Evolutionary conservation across 805 yeast genomes (phyloP), one percentile per base, ranked within the genome.

Genomic region (Ogataea zsoltii): DNA sequence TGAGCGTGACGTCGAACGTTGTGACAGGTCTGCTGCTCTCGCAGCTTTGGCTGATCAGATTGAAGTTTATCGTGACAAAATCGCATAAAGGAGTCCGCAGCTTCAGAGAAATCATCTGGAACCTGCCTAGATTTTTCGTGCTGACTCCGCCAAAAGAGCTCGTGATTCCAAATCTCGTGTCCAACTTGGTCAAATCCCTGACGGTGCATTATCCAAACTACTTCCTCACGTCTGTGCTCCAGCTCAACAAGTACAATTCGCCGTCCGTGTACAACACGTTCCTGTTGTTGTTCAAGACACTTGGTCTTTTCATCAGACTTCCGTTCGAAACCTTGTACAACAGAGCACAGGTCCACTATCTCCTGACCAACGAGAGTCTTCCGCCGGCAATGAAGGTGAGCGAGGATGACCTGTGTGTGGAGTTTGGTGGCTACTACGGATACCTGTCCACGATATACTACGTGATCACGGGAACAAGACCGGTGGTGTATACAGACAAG

Each of bases 301-400:
- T 80, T 38, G 96, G 89, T 54, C 72, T 92, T 32, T 79, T 85
- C 49, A 73, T 90, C 45, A 83, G 82, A 60, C 71, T 94, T 50
- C 99, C 99, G 2, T 76, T 90, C 41, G 99, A 92, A 59, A 90
- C 96, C 12, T 64, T 92, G 33, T 75, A 88, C 48, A 74, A 95
- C 49, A 80, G 97, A 52, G 90, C 92, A 13, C 97, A 92, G 62
- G 79, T 89, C 9, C 71, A 80, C 44, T 82, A 79, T 58, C 71
- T 89, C 49, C 55, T 85, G 17, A 56, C 60, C 0, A 53, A 57
- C 18, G 68, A 66, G 16, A 42, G 49, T 2, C 41, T 60, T 14
- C 80, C 77, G 39, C 63, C 60, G 61, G 71, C 61, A 45, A 68
- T 69, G 53, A 75, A 78, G 33, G 70, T 83, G 9, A 63, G 66